Percentiles rank a stretch among this genome's conserved stretches.
Evolutionary conservation across 2,329 filamentous ascomycete species (phyloP).

Genomic region (Emmonsiellopsis sp.): DNA sequence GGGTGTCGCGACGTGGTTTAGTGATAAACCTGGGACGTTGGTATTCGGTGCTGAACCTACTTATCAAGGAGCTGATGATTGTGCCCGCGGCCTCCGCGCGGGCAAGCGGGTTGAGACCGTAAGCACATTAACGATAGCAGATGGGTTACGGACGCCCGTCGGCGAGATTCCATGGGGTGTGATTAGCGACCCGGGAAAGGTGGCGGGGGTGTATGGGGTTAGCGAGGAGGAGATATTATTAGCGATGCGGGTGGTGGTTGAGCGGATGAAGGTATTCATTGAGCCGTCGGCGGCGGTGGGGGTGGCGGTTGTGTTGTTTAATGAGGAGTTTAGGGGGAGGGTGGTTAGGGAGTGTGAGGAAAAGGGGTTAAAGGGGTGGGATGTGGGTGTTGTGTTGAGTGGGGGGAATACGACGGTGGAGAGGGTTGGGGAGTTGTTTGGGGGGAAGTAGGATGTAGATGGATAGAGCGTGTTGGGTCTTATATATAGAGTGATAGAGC

Average conservation of each 20-base stretch:
- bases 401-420: constrained; percentile 59
- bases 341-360: constrained; percentile 58
- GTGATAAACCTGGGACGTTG: constrained; percentile 56
- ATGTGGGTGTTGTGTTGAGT: constrained; percentile 52
- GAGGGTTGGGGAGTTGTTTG: constrained; percentile 49
- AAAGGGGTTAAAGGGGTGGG: constrained; percentile 68
- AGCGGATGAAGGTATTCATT: constrained; percentile 82
- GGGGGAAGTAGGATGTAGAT: neutral
- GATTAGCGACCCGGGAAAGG: constrained; percentile 62
- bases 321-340: constrained; percentile 69
- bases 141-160: constrained; percentile 78
- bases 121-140: constrained; percentile 71
- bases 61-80: constrained; percentile 79
- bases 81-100: constrained; percentile 56
- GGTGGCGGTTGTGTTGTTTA: constrained; percentile 71
- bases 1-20: constrained; percentile 65
- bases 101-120: constrained; percentile 60
- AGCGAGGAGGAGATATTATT: constrained; percentile 71
- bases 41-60: constrained; percentile 85
- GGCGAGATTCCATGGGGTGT: constrained; percentile 68
- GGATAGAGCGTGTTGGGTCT: neutral
- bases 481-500: neutral
- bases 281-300: constrained; percentile 84
- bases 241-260: constrained; percentile 68
- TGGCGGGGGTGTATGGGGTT: constrained; percentile 63